phyloP scores from a whole-genome alignment of 805 yeast species.

The Metschnikowia shivogae region DNA sequence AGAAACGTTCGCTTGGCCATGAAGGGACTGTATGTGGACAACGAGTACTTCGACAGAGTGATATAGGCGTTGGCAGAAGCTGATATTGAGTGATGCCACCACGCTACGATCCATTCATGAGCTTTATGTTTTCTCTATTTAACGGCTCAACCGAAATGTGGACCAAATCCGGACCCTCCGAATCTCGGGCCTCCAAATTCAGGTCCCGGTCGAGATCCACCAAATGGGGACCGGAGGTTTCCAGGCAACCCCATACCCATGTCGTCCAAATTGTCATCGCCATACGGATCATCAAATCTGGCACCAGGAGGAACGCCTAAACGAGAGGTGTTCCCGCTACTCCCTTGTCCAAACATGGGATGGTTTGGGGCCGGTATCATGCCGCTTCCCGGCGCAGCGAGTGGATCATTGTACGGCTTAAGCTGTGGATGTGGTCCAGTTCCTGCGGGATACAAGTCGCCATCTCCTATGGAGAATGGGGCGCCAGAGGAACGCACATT shows the following conservation, averaged over 20 bases:
- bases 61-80: constrained; percentile 11
- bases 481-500: constrained; percentile 3
- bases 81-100: not conserved
- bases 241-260: constrained; percentile 45
- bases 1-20: constrained; percentile 57
- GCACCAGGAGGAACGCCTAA: constrained; percentile 45
- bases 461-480: constrained; percentile 42
- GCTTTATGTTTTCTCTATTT: not conserved
- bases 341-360: constrained; percentile 42
- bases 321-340: constrained; percentile 23
- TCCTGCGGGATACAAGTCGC: constrained; percentile 48
- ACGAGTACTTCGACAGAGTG: constrained; percentile 62
- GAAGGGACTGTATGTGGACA: constrained; percentile 66
- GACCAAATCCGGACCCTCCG: constrained; percentile 4
- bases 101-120: not conserved
- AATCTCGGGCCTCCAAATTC: not conserved
- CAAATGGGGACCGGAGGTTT: constrained; percentile 11
- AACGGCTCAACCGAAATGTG: not conserved
- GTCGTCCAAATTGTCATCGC: constrained; percentile 41
- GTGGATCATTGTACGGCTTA: constrained; percentile 43
- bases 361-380: constrained; percentile 52
- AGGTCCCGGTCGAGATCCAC: not conserved
- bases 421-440: constrained; percentile 39
- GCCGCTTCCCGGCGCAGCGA: constrained; percentile 28
- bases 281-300: constrained; percentile 49